These are phyloP conservation scores for Pyrus communis DNA, from an alignment of 306 rosid genomes.

Conservation along the genomic window DNA sequence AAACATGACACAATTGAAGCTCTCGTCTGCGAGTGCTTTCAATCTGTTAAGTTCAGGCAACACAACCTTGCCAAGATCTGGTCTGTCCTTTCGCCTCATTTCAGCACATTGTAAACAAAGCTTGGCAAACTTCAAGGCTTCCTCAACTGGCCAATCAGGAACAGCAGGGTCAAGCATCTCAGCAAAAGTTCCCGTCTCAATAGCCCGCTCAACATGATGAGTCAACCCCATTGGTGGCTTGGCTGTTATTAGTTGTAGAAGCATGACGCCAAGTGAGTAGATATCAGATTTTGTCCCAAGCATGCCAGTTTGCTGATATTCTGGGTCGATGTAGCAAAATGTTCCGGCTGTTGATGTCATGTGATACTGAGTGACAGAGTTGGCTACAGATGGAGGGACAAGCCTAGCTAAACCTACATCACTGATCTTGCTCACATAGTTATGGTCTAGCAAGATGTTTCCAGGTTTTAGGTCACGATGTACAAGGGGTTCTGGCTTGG, in stretches of 20 bases:
- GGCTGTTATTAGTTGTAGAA: conserved; percentile 14
- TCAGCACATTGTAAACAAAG: conserved; percentile 14
- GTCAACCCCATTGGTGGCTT: conserved; percentile 22
- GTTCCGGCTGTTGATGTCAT: conserved; percentile 26
- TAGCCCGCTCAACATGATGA: conserved; percentile 4
- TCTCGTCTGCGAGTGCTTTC: neutral
- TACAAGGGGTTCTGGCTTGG: conserved; percentile 11
- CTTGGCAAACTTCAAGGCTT: conserved; percentile 11
- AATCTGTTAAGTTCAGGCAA: conserved; percentile 10
- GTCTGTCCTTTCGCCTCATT: conserved; percentile 11
- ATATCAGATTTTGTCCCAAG: conserved; percentile 21
- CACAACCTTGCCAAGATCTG: conserved; percentile 13
- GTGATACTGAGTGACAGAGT: conserved; percentile 12
- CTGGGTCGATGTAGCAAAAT: conserved; percentile 19
- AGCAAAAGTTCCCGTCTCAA: neutral
- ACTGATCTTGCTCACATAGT: no score
- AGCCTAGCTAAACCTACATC: conserved; percentile 19
- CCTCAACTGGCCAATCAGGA: conserved; percentile 16
- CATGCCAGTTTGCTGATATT: conserved; percentile 15
- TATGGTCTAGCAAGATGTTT: no score
- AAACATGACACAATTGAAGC: neutral
- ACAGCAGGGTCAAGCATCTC: conserved; percentile 20
- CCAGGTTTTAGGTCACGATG: no score
- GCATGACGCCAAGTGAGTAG: conserved; percentile 17
- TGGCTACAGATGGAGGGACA: conserved; percentile 10